Conservation (phyloP, 352 stramenopile genomes). For the Saprolegnia diclina region DNA sequence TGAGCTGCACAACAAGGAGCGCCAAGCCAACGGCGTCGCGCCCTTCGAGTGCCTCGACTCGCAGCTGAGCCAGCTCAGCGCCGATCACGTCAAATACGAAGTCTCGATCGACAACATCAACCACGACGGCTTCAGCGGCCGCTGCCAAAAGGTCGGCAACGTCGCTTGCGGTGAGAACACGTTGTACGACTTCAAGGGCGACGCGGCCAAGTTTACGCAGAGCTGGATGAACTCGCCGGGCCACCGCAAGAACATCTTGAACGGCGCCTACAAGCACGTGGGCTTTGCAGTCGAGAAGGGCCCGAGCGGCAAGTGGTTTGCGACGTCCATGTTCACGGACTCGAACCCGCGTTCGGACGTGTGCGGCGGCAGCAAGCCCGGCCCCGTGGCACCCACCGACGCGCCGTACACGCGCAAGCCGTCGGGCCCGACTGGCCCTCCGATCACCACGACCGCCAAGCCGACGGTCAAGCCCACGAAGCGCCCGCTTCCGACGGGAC, state of each 20-base stretch:
- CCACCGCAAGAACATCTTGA: conserved; percentile 18
- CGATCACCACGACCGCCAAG: neutral
- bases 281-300: neutral
- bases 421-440: neutral
- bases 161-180: conserved; percentile 14
- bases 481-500: neutral
- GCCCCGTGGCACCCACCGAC: neutral
- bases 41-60: conserved; percentile 10
- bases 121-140: conserved; percentile 12
- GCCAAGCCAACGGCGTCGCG: neutral
- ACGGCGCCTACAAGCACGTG: conserved; percentile 1
- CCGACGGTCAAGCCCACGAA: no score
- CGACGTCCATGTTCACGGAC: neutral
- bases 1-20: conserved; percentile 7
- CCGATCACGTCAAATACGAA: conserved; percentile 5
- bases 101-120: conserved; percentile 16
- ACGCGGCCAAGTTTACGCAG: conserved; percentile 9
- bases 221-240: conserved; percentile 17
- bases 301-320: conserved; percentile 9
- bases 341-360: neutral
- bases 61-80: conserved; percentile 1
- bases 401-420: neutral
- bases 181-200: neutral
- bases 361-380: neutral
- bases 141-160: neutral